Conservation (phyloP, 805 yeast species). For the Candida krabiensis region DNA sequence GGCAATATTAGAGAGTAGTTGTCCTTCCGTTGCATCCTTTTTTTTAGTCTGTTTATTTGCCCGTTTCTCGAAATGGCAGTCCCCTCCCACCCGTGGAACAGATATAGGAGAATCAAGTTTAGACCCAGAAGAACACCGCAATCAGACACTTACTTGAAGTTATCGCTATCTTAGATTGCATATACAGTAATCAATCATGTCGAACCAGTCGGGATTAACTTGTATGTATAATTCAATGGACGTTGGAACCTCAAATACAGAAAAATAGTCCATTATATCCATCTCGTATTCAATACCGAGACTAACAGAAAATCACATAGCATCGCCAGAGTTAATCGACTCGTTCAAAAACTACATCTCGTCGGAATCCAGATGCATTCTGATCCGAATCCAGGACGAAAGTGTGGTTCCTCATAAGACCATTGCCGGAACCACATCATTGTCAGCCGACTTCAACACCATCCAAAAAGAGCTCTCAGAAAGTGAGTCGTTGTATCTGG, state of each 20-base stretch:
- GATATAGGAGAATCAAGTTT: too few species aligned
- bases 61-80: background rate
- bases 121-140: too few species aligned
- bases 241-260: too few species aligned
- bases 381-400: conserved; percentile 30
- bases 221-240: conserved; percentile 31
- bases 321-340: conserved; percentile 44
- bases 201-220: conserved; percentile 64
- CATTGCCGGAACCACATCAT: conserved; percentile 29
- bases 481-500: conserved; percentile 49
- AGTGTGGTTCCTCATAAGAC: conserved; percentile 35
- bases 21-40: conserved; percentile 15
- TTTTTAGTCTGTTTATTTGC: background rate
- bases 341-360: conserved; percentile 44
- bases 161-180: too few species aligned
- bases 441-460: conserved; percentile 36
- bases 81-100: too few species aligned
- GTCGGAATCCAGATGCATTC: conserved; percentile 29
- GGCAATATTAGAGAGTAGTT: too few species aligned
- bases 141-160: too few species aligned
- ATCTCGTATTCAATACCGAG: too few species aligned
- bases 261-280: too few species aligned
- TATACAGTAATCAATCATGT: conserved; percentile 47
- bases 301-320: conserved; percentile 21
- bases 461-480: conserved; percentile 35